These are phyloP conservation scores for Sphagnurus paluster DNA, from an alignment of 1,284 basidiomycete species.

Conservation along the genomic window DNA sequence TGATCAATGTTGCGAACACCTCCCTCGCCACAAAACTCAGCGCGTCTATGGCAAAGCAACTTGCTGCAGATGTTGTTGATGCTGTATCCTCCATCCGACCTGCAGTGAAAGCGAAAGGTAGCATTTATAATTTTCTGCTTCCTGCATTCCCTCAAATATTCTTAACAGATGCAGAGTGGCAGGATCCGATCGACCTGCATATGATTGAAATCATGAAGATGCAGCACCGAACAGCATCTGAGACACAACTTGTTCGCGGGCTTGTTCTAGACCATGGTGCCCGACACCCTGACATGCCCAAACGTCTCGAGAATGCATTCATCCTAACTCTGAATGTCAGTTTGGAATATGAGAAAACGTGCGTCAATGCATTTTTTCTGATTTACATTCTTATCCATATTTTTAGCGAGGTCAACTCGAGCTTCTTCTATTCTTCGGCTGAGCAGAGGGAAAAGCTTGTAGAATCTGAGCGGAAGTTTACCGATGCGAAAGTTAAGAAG, in stretches of 20 bases:
- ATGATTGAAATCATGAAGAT: conserved; percentile 99
- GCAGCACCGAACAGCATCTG: conserved; percentile 98
- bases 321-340: conserved; percentile 97
- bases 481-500: conserved; percentile 94
- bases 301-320: conserved; percentile 95
- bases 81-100: conserved; percentile 91
- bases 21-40: conserved; percentile 95
- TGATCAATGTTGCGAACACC: conserved; percentile 93
- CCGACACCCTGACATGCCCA: conserved; percentile 99
- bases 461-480: conserved; percentile 93
- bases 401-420: conserved; percentile 94
- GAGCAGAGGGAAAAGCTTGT: conserved; percentile 99
- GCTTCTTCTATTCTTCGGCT: conserved; percentile 99
- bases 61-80: conserved; percentile 93
- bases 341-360: conserved; percentile 99
- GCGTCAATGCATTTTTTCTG: conserved; percentile 34
- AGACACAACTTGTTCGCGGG: conserved; percentile 96
- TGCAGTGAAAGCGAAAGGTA: conserved; percentile 61
- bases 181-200: conserved; percentile 94
- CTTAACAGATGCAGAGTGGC: conserved; percentile 64
- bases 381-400: conserved; percentile 12
- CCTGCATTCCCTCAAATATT: conserved; percentile 35
- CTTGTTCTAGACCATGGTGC: conserved; percentile 96
- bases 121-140: too few species aligned
- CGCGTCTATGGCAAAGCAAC: conserved; percentile 80